phyloP scores from a whole-genome alignment of 768 basidiomycete genomes.

The Boletus sp. region DNA sequence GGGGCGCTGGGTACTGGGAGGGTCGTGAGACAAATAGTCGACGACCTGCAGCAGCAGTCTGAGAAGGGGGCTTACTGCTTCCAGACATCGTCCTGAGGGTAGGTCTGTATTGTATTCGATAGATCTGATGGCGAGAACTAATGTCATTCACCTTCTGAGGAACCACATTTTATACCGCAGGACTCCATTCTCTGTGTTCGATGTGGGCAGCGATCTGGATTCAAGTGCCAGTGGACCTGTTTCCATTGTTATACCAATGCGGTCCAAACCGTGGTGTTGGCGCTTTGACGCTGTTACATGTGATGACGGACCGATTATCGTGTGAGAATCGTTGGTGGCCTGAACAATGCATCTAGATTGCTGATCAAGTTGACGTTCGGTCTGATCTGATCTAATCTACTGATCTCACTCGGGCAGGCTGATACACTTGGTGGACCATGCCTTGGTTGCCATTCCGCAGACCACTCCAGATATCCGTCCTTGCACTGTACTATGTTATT shows the following conservation, averaged over 20 bases:
- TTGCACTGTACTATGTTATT: too few relatives aligned
- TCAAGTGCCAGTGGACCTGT: neutral
- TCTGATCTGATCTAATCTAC: neutral
- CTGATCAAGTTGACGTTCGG: neutral
- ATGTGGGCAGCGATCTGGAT: neutral
- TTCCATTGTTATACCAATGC: slow-evolving; percentile 1
- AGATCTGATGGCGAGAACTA: neutral
- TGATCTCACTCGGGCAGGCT: neutral
- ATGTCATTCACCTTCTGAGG: neutral
- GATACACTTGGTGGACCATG: neutral
- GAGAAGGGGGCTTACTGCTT: neutral
- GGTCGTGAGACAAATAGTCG: neutral
- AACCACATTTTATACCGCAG: neutral
- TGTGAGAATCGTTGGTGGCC: neutral
- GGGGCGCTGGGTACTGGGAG: neutral
- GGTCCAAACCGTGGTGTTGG: neutral
- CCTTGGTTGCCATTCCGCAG: neutral
- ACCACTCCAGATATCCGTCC: neutral
- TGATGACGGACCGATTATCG: neutral
- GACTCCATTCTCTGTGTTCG: neutral
- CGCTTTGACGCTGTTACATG: neutral
- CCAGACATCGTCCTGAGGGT: neutral
- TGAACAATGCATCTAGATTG: neutral
- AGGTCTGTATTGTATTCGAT: neutral
- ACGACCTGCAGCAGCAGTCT: neutral